These are phyloP conservation scores for Zygoascus ofunaensis DNA, from an alignment of 805 yeast species.

Conservation along the genomic window DNA sequence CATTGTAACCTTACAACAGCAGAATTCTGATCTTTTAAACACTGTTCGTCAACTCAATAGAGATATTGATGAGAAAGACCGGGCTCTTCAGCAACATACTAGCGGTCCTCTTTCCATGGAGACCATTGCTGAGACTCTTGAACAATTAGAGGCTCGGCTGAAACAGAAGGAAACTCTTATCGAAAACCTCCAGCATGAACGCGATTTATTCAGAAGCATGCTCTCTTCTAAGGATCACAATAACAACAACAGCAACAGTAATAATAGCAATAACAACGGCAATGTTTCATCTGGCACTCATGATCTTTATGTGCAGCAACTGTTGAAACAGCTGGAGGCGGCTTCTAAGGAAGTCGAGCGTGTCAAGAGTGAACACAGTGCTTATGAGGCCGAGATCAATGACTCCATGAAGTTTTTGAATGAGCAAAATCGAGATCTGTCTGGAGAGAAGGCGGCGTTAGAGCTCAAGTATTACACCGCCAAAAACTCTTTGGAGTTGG, in stretches of 20 bases:
- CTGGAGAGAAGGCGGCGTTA: constrained; percentile 38
- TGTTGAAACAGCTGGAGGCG: constrained; percentile 16
- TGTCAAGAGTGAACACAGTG: constrained; percentile 30
- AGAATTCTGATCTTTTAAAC: constrained; percentile 61
- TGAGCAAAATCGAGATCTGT: constrained; percentile 34
- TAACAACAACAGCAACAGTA: constrained; percentile 7
- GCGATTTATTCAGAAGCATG: constrained; percentile 51
- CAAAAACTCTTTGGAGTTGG: constrained; percentile 44
- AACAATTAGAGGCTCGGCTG: constrained; percentile 22
- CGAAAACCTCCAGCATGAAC: constrained; percentile 41
- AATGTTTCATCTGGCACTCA: constrained; percentile 1
- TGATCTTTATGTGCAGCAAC: constrained; percentile 8
- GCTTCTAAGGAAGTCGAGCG: constrained; percentile 24
- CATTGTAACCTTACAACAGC: constrained; percentile 58
- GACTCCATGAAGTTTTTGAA: constrained; percentile 42
- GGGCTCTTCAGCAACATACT: constrained; percentile 15
- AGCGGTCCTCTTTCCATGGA: constrained; percentile 25
- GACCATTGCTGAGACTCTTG: constrained; percentile 27
- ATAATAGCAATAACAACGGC: not conserved
- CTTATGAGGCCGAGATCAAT: constrained; percentile 34
- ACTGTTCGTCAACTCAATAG: constrained; percentile 65
- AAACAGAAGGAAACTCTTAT: constrained; percentile 65
- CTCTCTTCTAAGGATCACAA: constrained; percentile 10
- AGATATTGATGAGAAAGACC: constrained; percentile 58
- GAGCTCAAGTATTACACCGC: constrained; percentile 44